Base-by-base conservation (phyloP, 257 asterid genomes). In the Oldenlandia corymbosa region DNA sequence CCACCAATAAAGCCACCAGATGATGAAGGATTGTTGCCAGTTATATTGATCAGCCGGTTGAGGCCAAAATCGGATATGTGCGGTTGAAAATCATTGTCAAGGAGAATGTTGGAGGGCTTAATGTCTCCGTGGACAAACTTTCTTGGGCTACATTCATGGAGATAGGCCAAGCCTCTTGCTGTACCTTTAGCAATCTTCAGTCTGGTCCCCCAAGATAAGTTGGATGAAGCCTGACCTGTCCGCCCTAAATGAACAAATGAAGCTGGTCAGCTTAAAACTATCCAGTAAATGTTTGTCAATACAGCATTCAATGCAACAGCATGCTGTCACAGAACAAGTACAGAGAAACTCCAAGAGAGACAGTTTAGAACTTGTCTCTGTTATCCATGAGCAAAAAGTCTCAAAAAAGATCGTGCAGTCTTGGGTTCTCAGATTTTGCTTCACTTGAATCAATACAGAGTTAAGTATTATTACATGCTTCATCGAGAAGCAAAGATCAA, bases 141-240 rank as follows among this genome's bases (percentile, higher is more conserved):
- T 56, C 95, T 77, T 14, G 97, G 97, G 81, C 95, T 92, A 69
- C 97, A 92, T 70, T 92, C 99, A 42, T 92, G 99, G 27, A 92
- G 87, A 78, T 92, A 89, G 64, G 95, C 96, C 53, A 92, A 68
- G 54, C 96, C 99, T 32, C 89, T 77, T 0, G 94, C 97, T 1
- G 84, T 73, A 31, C 96, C 99, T 69, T 83, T 87, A 0, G 87
- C 82, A 56, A 92, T 75, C 60, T 76, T 85, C 51, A 92, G 75
- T 72, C 99, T 73, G 47, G 73, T 73, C 39, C 86, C 74, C 99
- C 99, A 92, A 9, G 95, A 77, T 62, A 89, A 64, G 61, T 66
- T 75, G 27, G 95, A 71, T 13, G 88, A 64, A 23, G 84, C 84
- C 68, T 80, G 93, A 9, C 87, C 83, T 30, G 80, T 68, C 69